Evolutionary conservation across 192 early-diverging fungal species (phyloP).

Genomic region (Allomyces macrogynus): DNA sequence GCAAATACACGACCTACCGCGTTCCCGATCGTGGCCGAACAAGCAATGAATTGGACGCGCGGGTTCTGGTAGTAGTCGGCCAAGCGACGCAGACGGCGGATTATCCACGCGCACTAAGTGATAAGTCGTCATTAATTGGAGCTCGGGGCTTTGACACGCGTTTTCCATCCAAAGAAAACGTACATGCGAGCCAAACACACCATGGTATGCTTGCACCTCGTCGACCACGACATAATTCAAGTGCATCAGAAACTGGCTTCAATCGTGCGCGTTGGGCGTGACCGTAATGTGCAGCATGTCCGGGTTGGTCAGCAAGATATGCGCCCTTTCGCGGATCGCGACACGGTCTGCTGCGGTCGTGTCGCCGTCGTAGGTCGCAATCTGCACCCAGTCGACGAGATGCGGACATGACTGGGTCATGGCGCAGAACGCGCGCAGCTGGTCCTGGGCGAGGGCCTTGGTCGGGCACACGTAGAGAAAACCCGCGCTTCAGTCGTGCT

Average conservation of each 20-base stretch:
- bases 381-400: conserved; percentile 10
- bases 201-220: conserved; percentile 53
- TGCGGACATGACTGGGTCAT: conserved; percentile 10
- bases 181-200: conserved; percentile 38
- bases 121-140: too few species aligned
- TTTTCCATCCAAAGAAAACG: too few species aligned
- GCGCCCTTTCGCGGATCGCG: conserved; percentile 24
- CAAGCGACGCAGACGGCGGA: conserved; percentile 42
- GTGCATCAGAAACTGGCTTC: conserved; percentile 29
- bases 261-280: conserved; percentile 28
- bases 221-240: conserved; percentile 50
- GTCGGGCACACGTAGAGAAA: conserved; percentile 57
- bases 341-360: conserved; percentile 21
- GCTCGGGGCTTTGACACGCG: too few species aligned
- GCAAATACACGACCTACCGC: conserved; percentile 8
- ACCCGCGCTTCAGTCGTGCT: conserved; percentile 12
- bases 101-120: conserved; percentile 22
- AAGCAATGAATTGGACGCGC: conserved; percentile 33
- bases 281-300: conserved; percentile 58
- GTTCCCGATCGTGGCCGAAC: conserved; percentile 52
- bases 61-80: conserved; percentile 22
- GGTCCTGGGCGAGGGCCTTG: conserved; percentile 67
- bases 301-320: conserved; percentile 59
- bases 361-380: conserved; percentile 44
- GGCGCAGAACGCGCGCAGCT: conserved; percentile 24